Conservation (phyloP, 2,329 filamentous ascomycete genomes). For the Raffaelea arxii region DNA sequence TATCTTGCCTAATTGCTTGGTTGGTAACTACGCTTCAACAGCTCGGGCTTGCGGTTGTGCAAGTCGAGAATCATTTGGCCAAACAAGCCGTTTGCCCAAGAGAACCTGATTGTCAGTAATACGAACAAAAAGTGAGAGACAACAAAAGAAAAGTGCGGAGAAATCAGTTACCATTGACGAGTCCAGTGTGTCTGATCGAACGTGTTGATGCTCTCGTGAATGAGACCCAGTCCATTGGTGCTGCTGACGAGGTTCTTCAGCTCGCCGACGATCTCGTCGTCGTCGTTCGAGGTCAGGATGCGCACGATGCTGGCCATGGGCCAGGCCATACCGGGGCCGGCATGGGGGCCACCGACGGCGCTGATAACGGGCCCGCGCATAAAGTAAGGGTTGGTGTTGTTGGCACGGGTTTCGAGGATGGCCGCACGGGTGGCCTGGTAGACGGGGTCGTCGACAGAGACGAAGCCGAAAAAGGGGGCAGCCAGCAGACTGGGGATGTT, state of each 20-base stretch:
- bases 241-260: conserved; percentile 56
- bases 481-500: conserved; percentile 55
- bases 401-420: conserved; percentile 41
- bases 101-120: conserved; percentile 64
- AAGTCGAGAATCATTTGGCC: conserved; percentile 74
- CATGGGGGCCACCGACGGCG: conserved; percentile 42
- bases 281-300: conserved; percentile 66
- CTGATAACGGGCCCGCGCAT: conserved; percentile 42
- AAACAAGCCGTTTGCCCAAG: conserved; percentile 84
- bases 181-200: conserved; percentile 39
- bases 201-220: conserved; percentile 73
- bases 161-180: conserved; percentile 28
- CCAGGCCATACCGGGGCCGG: conserved; percentile 64
- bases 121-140: too few species aligned
- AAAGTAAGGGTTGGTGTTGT: conserved; percentile 63
- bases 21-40: conserved; percentile 28
- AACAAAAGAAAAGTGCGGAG: background rate
- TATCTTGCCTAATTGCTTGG: too few species aligned
- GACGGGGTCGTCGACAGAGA: conserved; percentile 45
- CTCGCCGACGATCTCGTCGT: conserved; percentile 62
- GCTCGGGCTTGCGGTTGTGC: conserved; percentile 56
- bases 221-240: conserved; percentile 62
- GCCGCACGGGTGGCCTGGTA: conserved; percentile 69
- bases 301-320: conserved; percentile 78
- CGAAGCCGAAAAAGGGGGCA: conserved; percentile 51